Percentiles rank a stretch among this genome's conserved stretches.
Evolutionary conservation across 352 stramenopile species (phyloP).

Genomic region (Phytophthora agathidicida): DNA sequence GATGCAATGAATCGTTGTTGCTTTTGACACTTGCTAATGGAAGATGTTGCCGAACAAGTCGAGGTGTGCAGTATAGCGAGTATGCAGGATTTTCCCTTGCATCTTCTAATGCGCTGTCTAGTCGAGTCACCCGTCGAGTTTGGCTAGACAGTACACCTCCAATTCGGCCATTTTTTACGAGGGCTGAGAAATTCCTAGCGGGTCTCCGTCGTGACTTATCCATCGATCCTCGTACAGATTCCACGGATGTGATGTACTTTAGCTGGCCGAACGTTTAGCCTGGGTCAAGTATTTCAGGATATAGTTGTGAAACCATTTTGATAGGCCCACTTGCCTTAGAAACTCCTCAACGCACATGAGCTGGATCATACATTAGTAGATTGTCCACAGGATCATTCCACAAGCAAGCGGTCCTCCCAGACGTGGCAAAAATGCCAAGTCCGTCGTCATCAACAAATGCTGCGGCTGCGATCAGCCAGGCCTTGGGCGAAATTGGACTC

Average conservation of each 20-base stretch:
- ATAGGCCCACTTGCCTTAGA: background rate
- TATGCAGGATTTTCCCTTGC: background rate
- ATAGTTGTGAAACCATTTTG: conserved; percentile 27
- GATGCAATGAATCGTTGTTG: background rate
- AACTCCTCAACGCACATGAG: conserved; percentile 16
- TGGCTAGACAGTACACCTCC: background rate
- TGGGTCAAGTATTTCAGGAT: conserved; percentile 26
- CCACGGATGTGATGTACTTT: background rate
- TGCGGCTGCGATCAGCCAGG: conserved; percentile 49
- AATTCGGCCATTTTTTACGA: background rate
- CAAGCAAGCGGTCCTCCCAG: background rate
- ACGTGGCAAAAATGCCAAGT: conserved; percentile 11
- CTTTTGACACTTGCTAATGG: background rate
- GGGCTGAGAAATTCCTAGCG: conserved; percentile 8
- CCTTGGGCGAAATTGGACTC: conserved; percentile 35
- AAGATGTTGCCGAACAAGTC: background rate
- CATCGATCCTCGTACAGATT: conserved; percentile 1
- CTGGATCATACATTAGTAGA: background rate
- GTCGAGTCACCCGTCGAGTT: conserved; percentile 15
- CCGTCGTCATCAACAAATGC: conserved; percentile 26
- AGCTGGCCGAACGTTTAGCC: background rate
- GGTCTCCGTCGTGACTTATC: conserved; percentile 5
- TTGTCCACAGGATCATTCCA: background rate
- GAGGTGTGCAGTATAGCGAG: conserved; percentile 6
- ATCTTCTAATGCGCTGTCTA: conserved; percentile 30